Percentiles rank a stretch among this genome's conserved stretches.
Conservation (phyloP, 2,329 filamentous ascomycete genomes). For the Calonectria naviculata region DNA sequence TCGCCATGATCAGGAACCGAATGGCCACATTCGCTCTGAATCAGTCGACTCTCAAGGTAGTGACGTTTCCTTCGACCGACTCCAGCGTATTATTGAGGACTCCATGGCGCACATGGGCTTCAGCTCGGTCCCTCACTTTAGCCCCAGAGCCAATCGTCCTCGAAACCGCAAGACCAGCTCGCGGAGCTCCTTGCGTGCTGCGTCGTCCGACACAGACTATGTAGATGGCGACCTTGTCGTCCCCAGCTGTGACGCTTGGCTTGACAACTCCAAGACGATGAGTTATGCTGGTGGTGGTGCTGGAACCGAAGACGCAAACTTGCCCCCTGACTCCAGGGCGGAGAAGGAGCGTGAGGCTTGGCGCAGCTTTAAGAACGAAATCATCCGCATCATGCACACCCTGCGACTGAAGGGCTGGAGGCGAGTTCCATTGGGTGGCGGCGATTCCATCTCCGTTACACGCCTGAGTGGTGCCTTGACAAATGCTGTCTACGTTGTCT, state of each 20-base stretch:
- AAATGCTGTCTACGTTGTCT: conserved; percentile 96
- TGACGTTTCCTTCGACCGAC: conserved; percentile 79
- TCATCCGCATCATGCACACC: conserved; percentile 89
- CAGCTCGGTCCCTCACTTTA: conserved; percentile 55
- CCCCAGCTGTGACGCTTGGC: conserved; percentile 82
- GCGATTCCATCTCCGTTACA: conserved; percentile 76
- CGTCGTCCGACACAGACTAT: conserved; percentile 88
- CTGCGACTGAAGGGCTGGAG: conserved; percentile 93
- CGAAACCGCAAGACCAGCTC: conserved; percentile 48
- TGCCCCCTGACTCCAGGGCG: conserved; percentile 52
- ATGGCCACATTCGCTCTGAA: conserved; percentile 52
- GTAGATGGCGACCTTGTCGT: conserved; percentile 85
- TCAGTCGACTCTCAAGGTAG: conserved; percentile 76
- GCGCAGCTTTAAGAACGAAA: conserved; percentile 91
- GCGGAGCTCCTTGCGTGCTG: conserved; percentile 54
- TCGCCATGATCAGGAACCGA: conserved; percentile 34
- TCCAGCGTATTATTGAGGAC: conserved; percentile 83
- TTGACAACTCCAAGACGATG: conserved; percentile 93
- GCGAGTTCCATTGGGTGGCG: conserved; percentile 78
- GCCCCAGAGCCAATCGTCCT: conserved; percentile 55
- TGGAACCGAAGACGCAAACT: conserved; percentile 52
- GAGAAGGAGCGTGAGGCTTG: conserved; percentile 81
- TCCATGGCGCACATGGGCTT: conserved; percentile 68
- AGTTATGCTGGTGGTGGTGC: conserved; percentile 70
- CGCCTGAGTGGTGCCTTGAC: conserved; percentile 91